A percentile compares a stretch with the other conserved stretches of the same genome.
phyloP scores from a whole-genome alignment of 176 grass and related monocot genomes.

The Oryza rufipogon region DNA sequence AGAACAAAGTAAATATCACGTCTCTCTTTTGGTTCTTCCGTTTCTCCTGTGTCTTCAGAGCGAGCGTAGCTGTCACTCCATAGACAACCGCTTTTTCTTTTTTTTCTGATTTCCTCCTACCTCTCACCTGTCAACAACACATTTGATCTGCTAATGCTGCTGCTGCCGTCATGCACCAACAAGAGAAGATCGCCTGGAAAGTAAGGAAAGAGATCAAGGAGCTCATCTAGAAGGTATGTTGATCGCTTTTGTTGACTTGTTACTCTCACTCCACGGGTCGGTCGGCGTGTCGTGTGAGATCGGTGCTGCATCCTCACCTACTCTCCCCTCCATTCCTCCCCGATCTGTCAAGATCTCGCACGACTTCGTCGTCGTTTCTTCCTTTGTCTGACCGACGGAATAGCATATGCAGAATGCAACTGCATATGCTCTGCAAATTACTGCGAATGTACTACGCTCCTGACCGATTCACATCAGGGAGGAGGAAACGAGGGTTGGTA shows the following conservation, averaged over 20 bases:
- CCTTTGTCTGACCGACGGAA: slow-evolving; percentile 14
- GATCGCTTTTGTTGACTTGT: not conserved
- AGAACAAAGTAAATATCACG: not conserved
- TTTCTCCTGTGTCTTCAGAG: not conserved
- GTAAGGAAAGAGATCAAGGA: not conserved
- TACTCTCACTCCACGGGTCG: not conserved
- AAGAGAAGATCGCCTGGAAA: not conserved
- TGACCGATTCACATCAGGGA: not conserved
- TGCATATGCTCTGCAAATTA: not conserved
- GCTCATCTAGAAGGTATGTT: slow-evolving; percentile 16
- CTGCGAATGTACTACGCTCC: not conserved
- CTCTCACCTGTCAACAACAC: not conserved
- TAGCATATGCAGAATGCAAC: not conserved
- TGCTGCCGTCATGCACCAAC: not conserved
- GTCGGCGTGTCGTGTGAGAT: not conserved
- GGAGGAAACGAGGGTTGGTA: not conserved
- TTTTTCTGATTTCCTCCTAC: not conserved
- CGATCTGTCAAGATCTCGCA: slow-evolving; percentile 15
- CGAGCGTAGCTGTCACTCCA: not conserved
- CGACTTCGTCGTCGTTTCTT: not conserved
- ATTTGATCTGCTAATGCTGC: not conserved
- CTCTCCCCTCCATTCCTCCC: not conserved
- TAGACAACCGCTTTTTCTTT: too few relatives aligned
- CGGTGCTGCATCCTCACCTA: slow-evolving; percentile 15
- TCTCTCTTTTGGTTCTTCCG: not conserved